Evolutionary conservation across 148 eudicot species (phyloP).

Genomic region (Chenopodium berlandieri): DNA sequence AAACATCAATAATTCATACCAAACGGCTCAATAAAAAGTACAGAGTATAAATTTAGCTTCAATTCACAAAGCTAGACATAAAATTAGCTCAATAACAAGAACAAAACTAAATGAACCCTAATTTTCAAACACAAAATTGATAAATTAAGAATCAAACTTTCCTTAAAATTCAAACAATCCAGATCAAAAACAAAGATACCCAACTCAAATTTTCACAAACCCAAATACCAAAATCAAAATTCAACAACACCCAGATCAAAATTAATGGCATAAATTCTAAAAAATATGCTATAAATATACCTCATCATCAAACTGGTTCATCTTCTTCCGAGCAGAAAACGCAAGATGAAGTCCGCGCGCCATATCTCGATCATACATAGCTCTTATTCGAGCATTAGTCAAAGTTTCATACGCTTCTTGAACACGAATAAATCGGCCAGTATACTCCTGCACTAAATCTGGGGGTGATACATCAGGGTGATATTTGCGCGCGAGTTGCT

Average conservation of each 20-base stretch:
- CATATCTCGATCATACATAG: slow-evolving; percentile 61
- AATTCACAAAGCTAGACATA: neutral
- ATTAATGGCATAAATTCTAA: neutral
- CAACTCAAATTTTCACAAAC: neutral
- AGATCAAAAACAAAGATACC: slow-evolving; percentile 10
- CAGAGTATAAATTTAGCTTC: neutral
- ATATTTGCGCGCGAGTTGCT: slow-evolving; percentile 63
- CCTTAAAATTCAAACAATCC: neutral
- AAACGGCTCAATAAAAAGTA: neutral
- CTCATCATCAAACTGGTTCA: slow-evolving; percentile 37
- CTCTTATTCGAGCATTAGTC: slow-evolving; percentile 60
- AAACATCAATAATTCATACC: neutral
- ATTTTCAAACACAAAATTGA: neutral
- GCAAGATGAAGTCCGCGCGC: slow-evolving; percentile 50
- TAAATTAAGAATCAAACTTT: neutral
- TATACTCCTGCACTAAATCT: slow-evolving; percentile 60
- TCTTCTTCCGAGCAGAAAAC: slow-evolving; percentile 41
- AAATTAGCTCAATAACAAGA: neutral
- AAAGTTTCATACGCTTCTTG: slow-evolving; percentile 83
- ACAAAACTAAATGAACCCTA: neutral
- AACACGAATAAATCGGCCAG: slow-evolving; percentile 61
- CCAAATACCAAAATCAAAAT: neutral
- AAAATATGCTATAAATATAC: slow-evolving; percentile 17
- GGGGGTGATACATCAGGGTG: slow-evolving; percentile 97
- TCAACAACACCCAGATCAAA: neutral